phyloP scores from a whole-genome alignment of 768 basidiomycete genomes.

The Pleurotus pulmonarius region DNA sequence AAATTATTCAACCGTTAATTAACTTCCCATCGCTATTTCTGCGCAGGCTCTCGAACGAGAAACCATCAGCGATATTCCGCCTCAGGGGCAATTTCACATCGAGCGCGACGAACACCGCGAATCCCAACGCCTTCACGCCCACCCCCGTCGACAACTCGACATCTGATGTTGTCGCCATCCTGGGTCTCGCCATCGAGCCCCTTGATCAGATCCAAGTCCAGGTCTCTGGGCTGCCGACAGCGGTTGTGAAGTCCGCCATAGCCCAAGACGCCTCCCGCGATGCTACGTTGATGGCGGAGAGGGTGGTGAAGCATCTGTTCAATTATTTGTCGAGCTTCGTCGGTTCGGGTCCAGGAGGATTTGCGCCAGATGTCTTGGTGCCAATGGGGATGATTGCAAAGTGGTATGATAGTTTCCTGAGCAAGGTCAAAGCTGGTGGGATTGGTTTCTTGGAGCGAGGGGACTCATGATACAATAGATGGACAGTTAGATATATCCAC shows the following conservation, averaged over 20 bases:
- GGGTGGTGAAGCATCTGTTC: conserved; percentile 69
- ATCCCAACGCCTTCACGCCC: conserved; percentile 33
- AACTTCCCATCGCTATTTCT: neutral
- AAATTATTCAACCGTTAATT: neutral
- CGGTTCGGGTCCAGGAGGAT: conserved; percentile 26
- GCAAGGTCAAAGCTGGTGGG: conserved; percentile 57
- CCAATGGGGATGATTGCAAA: conserved; percentile 60
- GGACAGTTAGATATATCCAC: no score
- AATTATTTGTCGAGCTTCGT: conserved; percentile 73
- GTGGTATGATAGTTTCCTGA: conserved; percentile 70
- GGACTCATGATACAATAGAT: conserved; percentile 22
- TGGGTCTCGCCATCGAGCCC: conserved; percentile 82
- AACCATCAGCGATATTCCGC: conserved; percentile 87
- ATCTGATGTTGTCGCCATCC: conserved; percentile 60
- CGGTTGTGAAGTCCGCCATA: conserved; percentile 15
- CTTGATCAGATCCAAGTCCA: conserved; percentile 58
- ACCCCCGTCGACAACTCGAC: conserved; percentile 26
- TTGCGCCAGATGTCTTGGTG: conserved; percentile 49
- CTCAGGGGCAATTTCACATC: conserved; percentile 59
- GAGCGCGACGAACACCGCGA: conserved; percentile 28
- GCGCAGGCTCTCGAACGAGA: conserved; percentile 80
- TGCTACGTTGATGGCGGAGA: conserved; percentile 58
- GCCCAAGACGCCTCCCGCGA: conserved; percentile 29
- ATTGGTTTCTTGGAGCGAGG: conserved; percentile 57
- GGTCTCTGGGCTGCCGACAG: conserved; percentile 41